A percentile compares a stretch with the other conserved stretches of the same genome.
Conservation (phyloP, 306 rosid genomes). For the Sophora flavescens region DNA sequence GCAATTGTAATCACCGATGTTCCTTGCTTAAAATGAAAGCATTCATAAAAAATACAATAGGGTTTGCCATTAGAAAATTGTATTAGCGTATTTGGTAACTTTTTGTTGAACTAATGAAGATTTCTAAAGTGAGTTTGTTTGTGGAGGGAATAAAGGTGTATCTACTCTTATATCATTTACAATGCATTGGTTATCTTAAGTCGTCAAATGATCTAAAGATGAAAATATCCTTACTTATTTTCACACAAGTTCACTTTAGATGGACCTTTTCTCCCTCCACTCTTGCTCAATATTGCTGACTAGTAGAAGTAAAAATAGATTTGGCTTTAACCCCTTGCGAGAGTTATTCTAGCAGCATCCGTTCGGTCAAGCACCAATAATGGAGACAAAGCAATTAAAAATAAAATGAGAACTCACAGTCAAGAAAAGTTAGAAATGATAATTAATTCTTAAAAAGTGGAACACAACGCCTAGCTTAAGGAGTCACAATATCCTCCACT, state of each 20-base stretch:
- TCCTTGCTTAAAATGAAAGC: constrained; percentile 13
- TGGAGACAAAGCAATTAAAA: background rate
- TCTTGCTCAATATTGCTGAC: background rate
- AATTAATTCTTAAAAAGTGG: constrained; percentile 4
- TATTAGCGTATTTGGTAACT: background rate
- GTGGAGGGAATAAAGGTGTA: too few species aligned
- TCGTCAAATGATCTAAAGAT: too few species aligned
- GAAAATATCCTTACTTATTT: too few species aligned
- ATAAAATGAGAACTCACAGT: background rate
- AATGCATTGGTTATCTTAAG: too few species aligned
- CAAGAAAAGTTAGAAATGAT: background rate
- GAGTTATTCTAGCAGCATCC: constrained; percentile 3
- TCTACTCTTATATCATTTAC: too few species aligned
- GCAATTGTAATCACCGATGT: background rate
- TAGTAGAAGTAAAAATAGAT: background rate
- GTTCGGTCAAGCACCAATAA: background rate
- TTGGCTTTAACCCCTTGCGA: background rate
- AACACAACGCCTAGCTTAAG: constrained; percentile 8
- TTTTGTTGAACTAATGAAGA: too few species aligned
- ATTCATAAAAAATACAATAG: background rate
- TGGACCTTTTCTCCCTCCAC: background rate
- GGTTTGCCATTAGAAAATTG: background rate
- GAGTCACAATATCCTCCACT: constrained; percentile 7
- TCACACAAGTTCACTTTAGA: too few species aligned
- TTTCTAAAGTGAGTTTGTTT: too few species aligned